A percentile compares a stretch with the other conserved stretches of the same genome.
phyloP scores from a whole-genome alignment of 352 stramenopile species.

The Phytophthora vignae region DNA sequence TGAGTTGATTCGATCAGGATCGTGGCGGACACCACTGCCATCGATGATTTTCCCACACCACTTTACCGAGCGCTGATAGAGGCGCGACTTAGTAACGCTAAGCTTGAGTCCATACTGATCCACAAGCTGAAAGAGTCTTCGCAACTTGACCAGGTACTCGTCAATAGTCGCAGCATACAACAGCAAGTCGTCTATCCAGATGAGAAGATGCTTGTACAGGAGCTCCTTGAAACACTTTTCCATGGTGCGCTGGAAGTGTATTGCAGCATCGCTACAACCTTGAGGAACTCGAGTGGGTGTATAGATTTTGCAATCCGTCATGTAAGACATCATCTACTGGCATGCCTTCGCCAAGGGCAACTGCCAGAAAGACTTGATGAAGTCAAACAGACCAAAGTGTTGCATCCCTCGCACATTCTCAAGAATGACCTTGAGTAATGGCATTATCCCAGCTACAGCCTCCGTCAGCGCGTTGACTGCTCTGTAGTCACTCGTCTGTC shows the following conservation, averaged over 20 bases:
- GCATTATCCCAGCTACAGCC: neutral
- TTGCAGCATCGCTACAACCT: conserved; percentile 3
- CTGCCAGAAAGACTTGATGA: conserved; percentile 4
- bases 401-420: neutral
- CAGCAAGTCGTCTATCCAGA: neutral
- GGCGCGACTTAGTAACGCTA: conserved; percentile 1
- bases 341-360: neutral
- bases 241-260: conserved; percentile 3
- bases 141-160: neutral
- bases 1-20: neutral
- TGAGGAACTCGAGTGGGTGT: neutral
- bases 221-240: neutral
- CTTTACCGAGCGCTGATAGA: neutral
- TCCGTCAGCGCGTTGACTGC: neutral
- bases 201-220: conserved; percentile 6
- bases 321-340: conserved; percentile 1
- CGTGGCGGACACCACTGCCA: neutral
- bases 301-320: neutral
- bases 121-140: neutral
- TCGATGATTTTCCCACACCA: neutral
- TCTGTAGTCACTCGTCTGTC: neutral
- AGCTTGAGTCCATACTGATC: conserved; percentile 2
- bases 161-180: neutral
- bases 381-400: conserved; percentile 11
- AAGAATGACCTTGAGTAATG: neutral